These are phyloP conservation scores for Caulochytrium protostelioides DNA, from an alignment of 371 early-diverging fungal genomes.

Conservation along the genomic window DNA sequence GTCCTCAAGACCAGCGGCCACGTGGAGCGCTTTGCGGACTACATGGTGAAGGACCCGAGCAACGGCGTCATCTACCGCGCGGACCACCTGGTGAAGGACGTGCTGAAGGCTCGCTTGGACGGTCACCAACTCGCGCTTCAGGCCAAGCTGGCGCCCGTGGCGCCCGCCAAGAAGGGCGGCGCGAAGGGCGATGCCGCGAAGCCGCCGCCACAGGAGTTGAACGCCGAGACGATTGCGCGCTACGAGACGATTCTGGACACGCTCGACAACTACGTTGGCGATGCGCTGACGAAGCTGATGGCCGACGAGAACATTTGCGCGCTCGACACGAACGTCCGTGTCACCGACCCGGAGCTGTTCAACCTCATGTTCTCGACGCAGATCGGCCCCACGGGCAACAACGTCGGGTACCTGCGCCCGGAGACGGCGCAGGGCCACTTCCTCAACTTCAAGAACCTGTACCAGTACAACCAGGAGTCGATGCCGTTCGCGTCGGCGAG, in stretches of 20 bases:
- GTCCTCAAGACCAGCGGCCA: constrained; percentile 99
- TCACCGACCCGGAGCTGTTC: constrained; percentile 83
- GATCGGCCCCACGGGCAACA: constrained; percentile 93
- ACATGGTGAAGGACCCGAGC: constrained; percentile 85
- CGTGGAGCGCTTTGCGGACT: constrained; percentile 98
- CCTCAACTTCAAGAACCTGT: constrained; percentile 86
- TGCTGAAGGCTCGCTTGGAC: constrained; percentile 68
- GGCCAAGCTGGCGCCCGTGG: constrained; percentile 5
- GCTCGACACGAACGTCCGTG: constrained; percentile 73
- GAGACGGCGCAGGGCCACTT: constrained; percentile 99
- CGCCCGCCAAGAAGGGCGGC: constrained; percentile 41
- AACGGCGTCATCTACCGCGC: constrained; percentile 94
- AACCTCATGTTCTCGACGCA: constrained; percentile 98
- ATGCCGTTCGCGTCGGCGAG: constrained; percentile 99
- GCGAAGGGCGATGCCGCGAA: constrained; percentile 48
- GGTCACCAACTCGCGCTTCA: constrained; percentile 42
- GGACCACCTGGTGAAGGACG: constrained; percentile 92
- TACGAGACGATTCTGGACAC: constrained; percentile 73
- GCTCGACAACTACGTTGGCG: constrained; percentile 80
- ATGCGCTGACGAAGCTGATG: constrained; percentile 74
- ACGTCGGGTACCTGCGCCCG: constrained; percentile 74
- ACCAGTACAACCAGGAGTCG: constrained; percentile 93
- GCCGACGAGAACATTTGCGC: constrained; percentile 67
- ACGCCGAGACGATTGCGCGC: constrained; percentile 36
- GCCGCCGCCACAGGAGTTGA: constrained; percentile 40